Conservation (phyloP, 768 basidiomycete genomes). For the Lentinula sp. region DNA sequence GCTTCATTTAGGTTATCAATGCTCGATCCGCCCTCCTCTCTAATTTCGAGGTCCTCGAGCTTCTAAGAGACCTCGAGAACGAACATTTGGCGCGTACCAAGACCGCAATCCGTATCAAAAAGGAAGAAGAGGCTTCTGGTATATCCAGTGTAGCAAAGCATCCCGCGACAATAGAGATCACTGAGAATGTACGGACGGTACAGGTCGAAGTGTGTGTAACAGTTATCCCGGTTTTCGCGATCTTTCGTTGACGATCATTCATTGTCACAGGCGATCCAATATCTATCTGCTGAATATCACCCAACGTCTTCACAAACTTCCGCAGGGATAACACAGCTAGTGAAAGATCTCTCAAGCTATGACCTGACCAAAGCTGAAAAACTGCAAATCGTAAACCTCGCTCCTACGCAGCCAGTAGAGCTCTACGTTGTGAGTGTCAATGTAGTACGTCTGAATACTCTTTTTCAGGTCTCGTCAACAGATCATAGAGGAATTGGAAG, state of each 20-base stretch:
- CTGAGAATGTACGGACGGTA: constrained; percentile 78
- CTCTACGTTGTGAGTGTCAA: constrained; percentile 70
- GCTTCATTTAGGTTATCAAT: constrained; percentile 50
- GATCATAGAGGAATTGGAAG: constrained; percentile 91
- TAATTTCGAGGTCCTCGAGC: constrained; percentile 78
- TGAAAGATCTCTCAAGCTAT: constrained; percentile 59
- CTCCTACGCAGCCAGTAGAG: constrained; percentile 76
- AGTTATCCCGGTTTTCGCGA: background rate
- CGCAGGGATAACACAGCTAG: constrained; percentile 58
- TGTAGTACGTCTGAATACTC: background rate
- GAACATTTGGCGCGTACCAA: constrained; percentile 69
- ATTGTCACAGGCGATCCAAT: constrained; percentile 67
- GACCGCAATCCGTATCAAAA: constrained; percentile 67
- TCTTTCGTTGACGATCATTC: background rate
- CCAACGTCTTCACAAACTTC: constrained; percentile 62
- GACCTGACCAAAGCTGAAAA: constrained; percentile 88
- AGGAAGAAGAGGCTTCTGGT: constrained; percentile 60
- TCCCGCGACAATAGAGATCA: constrained; percentile 47
- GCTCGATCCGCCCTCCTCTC: constrained; percentile 76
- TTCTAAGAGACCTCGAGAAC: constrained; percentile 70
- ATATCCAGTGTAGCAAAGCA: constrained; percentile 21
- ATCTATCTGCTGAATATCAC: constrained; percentile 72
- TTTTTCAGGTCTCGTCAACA: constrained; percentile 20
- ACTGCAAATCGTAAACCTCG: constrained; percentile 86
- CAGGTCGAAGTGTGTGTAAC: constrained; percentile 65